phyloP scores from a whole-genome alignment of 495 filamentous ascomycete species.

The Neurospora sp. region DNA sequence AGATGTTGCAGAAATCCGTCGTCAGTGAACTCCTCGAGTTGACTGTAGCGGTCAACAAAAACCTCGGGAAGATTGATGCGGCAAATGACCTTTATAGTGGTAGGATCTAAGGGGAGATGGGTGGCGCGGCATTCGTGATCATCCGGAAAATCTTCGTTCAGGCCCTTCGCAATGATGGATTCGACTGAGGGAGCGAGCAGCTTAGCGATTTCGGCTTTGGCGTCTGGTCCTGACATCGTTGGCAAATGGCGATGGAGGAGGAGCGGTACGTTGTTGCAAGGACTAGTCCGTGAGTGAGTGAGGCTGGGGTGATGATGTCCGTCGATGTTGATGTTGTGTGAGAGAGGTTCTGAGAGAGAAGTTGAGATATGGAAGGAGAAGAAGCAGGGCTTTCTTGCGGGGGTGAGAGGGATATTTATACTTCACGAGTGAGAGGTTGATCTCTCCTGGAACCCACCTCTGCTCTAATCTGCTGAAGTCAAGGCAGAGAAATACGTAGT shows the following conservation, averaged over 20 bases:
- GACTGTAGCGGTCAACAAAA: neutral
- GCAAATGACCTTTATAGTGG: neutral
- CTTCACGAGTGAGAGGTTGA: neutral
- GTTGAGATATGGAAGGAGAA: neutral
- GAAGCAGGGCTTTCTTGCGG: neutral
- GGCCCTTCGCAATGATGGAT: neutral
- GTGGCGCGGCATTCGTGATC: neutral
- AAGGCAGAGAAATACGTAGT: neutral
- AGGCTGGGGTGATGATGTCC: neutral
- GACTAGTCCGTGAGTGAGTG: neutral
- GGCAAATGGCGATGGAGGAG: neutral
- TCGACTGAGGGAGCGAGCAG: neutral
- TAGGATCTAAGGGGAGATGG: neutral
- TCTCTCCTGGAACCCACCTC: neutral
- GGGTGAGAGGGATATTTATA: neutral
- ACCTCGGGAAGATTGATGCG: neutral
- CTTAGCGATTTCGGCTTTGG: neutral
- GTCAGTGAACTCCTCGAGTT: fast-evolving
- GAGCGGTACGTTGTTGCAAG: neutral
- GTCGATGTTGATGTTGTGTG: neutral
- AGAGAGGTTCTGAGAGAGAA: neutral
- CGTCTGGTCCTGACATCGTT: neutral
- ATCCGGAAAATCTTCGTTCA: neutral
- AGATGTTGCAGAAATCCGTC: neutral
- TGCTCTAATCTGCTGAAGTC: neutral